Evolutionary conservation across 805 yeast genomes (phyloP).

Genomic region (Myxozyma neotropica): DNA sequence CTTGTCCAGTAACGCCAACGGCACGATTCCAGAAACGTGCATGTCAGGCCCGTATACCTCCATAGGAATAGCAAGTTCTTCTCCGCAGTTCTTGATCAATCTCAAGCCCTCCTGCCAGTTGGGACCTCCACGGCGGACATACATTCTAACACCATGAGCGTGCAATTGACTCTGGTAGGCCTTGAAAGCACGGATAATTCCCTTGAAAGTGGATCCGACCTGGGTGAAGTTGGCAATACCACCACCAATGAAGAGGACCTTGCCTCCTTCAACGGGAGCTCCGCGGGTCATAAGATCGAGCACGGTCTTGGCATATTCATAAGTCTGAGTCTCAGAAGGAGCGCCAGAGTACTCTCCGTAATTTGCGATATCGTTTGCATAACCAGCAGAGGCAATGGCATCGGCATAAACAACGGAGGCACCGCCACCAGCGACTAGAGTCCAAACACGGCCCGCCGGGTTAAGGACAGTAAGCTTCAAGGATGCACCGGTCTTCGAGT

Average conservation of each 20-base stretch:
- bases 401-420: slow-evolving; percentile 54
- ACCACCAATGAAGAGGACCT: slow-evolving; percentile 51
- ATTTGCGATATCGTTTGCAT: slow-evolving; percentile 50
- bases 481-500: slow-evolving; percentile 53
- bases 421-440: slow-evolving; percentile 54
- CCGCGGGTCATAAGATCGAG: slow-evolving; percentile 51
- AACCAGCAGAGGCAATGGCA: slow-evolving; percentile 53
- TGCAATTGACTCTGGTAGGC: slow-evolving; percentile 46
- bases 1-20: slow-evolving; percentile 48
- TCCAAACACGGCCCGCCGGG: slow-evolving; percentile 51
- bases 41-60: slow-evolving; percentile 55
- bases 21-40: slow-evolving; percentile 53
- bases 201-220: slow-evolving; percentile 53
- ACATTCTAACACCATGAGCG: slow-evolving; percentile 47
- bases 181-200: slow-evolving; percentile 53
- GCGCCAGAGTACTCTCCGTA: slow-evolving; percentile 55
- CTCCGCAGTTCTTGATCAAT: slow-evolving; percentile 49
- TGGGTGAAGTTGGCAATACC: slow-evolving; percentile 54
- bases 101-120: slow-evolving; percentile 55
- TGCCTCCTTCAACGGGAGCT: slow-evolving; percentile 44
- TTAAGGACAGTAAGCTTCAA: slow-evolving; percentile 50
- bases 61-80: slow-evolving; percentile 51
- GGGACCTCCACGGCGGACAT: slow-evolving; percentile 53
- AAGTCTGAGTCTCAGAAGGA: slow-evolving; percentile 52
- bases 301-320: slow-evolving; percentile 52